Conservation (phyloP, 139 green algal genomes). For the Bryopsis sp. region DNA sequence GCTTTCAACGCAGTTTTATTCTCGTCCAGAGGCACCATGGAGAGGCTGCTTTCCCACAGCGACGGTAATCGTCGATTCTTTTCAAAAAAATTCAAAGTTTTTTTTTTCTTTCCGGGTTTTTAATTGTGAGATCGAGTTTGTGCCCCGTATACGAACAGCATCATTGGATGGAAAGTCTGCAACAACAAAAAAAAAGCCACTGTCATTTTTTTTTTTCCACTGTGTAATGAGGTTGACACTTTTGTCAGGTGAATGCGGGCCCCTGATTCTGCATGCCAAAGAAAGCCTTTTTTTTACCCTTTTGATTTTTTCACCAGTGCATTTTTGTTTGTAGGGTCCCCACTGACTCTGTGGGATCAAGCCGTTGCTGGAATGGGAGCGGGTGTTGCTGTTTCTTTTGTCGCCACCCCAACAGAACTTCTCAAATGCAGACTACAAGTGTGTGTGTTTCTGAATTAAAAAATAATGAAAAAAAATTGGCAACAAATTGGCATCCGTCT, state of each 20-base stretch:
- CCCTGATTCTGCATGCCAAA: neutral
- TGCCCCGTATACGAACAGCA: no score
- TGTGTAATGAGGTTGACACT: constrained; percentile 41
- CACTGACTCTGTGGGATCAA: constrained; percentile 43
- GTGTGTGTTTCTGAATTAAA: neutral
- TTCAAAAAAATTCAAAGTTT: neutral
- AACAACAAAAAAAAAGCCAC: no score
- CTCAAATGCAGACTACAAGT: constrained; percentile 75
- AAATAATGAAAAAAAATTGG: no score
- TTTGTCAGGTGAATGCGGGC: constrained; percentile 20
- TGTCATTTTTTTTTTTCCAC: constrained; percentile 23
- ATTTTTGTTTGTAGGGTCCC: constrained; percentile 25
- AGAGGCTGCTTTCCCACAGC: constrained; percentile 45
- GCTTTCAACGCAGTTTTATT: constrained; percentile 75
- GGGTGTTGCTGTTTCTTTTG: constrained; percentile 50
- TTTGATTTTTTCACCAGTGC: neutral
- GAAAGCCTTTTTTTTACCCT: neutral
- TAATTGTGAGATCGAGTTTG: neutral
- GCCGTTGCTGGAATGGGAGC: constrained; percentile 40
- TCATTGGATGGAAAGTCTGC: no score
- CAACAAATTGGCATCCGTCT: no score
- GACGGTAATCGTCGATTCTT: constrained; percentile 29
- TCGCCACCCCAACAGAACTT: constrained; percentile 73
- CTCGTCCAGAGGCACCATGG: constrained; percentile 44
- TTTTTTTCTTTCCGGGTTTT: neutral